phyloP scores from a whole-genome alignment of 495 filamentous ascomycete species.

The Aspergillus affinis region DNA sequence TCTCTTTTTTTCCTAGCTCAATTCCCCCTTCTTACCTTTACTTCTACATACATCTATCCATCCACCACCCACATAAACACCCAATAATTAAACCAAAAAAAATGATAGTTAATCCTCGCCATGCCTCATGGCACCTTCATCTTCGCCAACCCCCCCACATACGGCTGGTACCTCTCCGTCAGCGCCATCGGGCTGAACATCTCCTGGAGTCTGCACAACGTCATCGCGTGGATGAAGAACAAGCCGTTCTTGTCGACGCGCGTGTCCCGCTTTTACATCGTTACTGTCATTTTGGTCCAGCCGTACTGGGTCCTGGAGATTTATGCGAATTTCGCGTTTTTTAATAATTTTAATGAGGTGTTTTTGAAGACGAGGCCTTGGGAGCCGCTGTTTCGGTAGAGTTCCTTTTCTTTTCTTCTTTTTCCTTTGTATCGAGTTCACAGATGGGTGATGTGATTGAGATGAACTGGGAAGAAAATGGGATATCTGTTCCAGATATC shows the following conservation, averaged over 20 bases:
- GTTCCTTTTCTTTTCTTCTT: not conserved
- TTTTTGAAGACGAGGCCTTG: constrained; percentile 50
- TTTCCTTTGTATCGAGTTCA: not conserved
- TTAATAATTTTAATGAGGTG: constrained; percentile 50
- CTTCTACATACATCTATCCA: not conserved
- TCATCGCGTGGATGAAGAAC: constrained; percentile 52
- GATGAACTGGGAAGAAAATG: too few species aligned
- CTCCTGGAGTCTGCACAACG: constrained; percentile 49
- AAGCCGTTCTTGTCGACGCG: constrained; percentile 39
- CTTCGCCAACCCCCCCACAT: constrained; percentile 40
- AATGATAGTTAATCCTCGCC: constrained; percentile 36
- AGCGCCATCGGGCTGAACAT: constrained; percentile 47
- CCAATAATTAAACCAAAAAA: too few species aligned
- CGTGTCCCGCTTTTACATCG: constrained; percentile 39
- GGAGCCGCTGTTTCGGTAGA: constrained; percentile 54
- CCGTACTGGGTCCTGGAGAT: constrained; percentile 51
- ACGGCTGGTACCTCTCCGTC: constrained; percentile 48
- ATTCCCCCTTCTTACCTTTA: not conserved
- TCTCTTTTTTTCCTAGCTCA: not conserved
- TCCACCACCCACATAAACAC: not conserved
- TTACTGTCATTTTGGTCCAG: constrained; percentile 39
- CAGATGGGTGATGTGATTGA: not conserved
- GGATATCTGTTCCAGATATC: too few species aligned
- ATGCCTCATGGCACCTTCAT: constrained; percentile 47
- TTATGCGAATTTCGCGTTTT: constrained; percentile 49